Evolutionary conservation across 441 rosid species (phyloP).

Genomic region (Metrosideros polymorpha): DNA sequence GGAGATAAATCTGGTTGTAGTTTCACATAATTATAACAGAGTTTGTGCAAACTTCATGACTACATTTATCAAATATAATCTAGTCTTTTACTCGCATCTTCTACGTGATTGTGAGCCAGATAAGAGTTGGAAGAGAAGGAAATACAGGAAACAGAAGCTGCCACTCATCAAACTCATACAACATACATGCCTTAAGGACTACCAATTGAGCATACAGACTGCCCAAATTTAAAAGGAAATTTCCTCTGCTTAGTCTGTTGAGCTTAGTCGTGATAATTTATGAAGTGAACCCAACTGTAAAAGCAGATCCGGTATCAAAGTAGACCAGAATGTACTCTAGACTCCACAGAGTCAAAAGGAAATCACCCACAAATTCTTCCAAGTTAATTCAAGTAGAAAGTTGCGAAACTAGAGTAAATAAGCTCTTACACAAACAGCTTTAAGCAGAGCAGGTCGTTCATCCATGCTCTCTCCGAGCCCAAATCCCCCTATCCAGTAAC

Average conservation of each 20-base stretch:
- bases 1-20: neutral
- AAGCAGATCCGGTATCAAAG: neutral
- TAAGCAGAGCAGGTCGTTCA: slow-evolving; percentile 50
- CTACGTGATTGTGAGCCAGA: neutral
- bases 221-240: neutral
- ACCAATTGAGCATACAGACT: neutral
- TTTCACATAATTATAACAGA: neutral
- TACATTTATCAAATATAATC: neutral
- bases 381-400: neutral
- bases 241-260: neutral
- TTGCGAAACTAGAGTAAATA: neutral
- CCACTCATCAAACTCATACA: neutral
- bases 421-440: slow-evolving; percentile 45
- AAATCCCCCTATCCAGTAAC: slow-evolving; percentile 80
- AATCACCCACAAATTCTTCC: neutral
- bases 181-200: neutral
- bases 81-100: neutral
- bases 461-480: slow-evolving; percentile 76
- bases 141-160: neutral
- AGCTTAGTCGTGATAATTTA: neutral
- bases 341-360: neutral
- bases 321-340: neutral
- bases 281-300: neutral
- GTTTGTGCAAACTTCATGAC: neutral
- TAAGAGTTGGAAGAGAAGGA: neutral